These are phyloP conservation scores for Suillus paluster DNA, from an alignment of 768 basidiomycete species.

Conservation along the genomic window DNA sequence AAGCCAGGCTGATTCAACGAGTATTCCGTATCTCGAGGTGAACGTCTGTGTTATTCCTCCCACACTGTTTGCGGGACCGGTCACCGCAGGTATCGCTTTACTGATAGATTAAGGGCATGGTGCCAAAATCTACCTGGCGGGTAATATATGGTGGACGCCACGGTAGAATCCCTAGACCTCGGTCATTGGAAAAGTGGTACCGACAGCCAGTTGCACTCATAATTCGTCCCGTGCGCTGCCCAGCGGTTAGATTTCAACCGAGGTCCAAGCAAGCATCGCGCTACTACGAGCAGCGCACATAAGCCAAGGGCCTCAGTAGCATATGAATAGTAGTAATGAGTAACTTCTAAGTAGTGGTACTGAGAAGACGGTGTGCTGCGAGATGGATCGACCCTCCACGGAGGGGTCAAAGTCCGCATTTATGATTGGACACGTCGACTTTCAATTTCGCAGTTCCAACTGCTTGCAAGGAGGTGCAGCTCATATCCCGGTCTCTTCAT, in stretches of 20 bases:
- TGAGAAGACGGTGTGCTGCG: too few species aligned
- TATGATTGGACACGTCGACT: slow-evolving; percentile 30
- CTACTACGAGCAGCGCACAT: background rate
- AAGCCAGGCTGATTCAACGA: slow-evolving; percentile 1
- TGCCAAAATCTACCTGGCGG: background rate
- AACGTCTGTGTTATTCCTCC: background rate
- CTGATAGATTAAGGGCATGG: background rate
- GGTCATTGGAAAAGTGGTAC: background rate
- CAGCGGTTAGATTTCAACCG: background rate
- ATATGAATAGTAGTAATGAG: background rate
- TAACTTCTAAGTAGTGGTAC: too few species aligned
- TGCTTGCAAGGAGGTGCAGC: background rate
- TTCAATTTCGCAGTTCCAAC: slow-evolving; percentile 4
- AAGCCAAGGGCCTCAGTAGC: background rate
- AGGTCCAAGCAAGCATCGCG: background rate
- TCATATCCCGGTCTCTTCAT: background rate
- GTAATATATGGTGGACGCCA: background rate
- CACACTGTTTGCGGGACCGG: background rate
- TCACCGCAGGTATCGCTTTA: background rate
- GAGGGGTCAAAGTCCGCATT: slow-evolving; percentile 6
- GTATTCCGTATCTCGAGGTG: slow-evolving; percentile 1
- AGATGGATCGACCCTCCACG: background rate
- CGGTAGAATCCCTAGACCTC: background rate
- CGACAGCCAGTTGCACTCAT: background rate
- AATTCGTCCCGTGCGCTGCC: background rate